A percentile compares a stretch with the other conserved stretches of the same genome.
phyloP scores from a whole-genome alignment of 306 rosid species.

The Sicyos baderoa region DNA sequence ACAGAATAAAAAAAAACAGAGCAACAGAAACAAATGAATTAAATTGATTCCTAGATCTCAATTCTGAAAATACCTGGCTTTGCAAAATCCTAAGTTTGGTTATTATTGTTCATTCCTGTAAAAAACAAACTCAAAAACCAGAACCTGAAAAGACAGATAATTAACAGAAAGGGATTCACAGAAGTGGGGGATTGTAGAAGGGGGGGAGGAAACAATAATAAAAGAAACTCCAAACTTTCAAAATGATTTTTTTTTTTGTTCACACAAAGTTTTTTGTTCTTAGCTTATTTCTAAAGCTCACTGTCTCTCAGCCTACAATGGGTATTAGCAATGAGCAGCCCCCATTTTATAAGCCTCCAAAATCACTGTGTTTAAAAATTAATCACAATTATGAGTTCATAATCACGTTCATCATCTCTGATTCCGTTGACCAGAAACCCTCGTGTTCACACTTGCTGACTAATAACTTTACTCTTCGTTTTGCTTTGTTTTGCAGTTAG shows the following conservation, averaged over 20 bases:
- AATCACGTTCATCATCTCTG: slow-evolving; percentile 3
- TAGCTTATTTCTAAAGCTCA: background rate
- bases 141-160: no score
- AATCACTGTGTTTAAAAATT: slow-evolving; percentile 3
- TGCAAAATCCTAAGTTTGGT: slow-evolving; percentile 23
- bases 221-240: background rate
- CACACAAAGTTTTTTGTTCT: background rate
- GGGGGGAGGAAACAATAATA: no score
- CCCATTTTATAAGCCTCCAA: slow-evolving; percentile 5
- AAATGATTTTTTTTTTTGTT: background rate
- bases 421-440: slow-evolving; percentile 2
- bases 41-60: slow-evolving; percentile 50
- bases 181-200: no score
- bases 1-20: background rate
- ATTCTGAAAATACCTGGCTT: slow-evolving; percentile 99
- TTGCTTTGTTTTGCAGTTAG: slow-evolving; percentile 8
- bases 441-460: slow-evolving; percentile 8
- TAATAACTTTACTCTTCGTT: background rate
- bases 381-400: background rate
- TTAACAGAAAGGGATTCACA: no score
- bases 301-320: slow-evolving; percentile 14
- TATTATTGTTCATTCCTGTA: no score
- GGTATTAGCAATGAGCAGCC: background rate
- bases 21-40: background rate
- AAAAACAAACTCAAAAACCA: no score